Conservation (phyloP, 148 eudicot species). For the Silene conica region DNA sequence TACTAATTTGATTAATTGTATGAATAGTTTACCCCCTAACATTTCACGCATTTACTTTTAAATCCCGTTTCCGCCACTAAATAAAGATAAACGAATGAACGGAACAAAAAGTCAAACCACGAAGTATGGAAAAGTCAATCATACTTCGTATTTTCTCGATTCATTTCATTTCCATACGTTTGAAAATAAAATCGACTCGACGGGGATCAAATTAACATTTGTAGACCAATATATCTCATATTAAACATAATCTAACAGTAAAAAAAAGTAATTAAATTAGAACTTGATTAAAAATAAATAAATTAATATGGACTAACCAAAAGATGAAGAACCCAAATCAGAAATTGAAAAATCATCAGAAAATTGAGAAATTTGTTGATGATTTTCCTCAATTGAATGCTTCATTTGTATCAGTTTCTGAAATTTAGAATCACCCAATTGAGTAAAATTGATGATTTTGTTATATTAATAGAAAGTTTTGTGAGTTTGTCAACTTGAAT, state of each 20-base stretch:
- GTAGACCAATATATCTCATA: background rate
- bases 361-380: conserved; percentile 19
- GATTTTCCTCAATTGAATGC: conserved; percentile 33
- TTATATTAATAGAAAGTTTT: background rate
- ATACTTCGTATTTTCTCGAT: too few relatives aligned
- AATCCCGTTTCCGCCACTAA: background rate
- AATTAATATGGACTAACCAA: background rate
- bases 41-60: too few relatives aligned
- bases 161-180: too few relatives aligned
- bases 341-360: conserved; percentile 27
- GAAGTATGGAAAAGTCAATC: too few relatives aligned
- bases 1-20: background rate
- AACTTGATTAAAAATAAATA: background rate
- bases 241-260: background rate
- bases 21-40: too few relatives aligned
- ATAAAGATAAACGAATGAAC: background rate
- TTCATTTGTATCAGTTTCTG: conserved; percentile 21
- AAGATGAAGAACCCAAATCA: conserved; percentile 11
- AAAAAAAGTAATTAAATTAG: background rate
- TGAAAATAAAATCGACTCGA: background rate
- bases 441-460: conserved; percentile 33
- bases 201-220: background rate
- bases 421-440: conserved; percentile 29
- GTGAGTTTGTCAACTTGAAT: conserved; percentile 20
- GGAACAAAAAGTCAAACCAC: conserved; percentile 12